A percentile compares a stretch with the other conserved stretches of the same genome.
These are phyloP conservation scores for Volvox reticuliferus DNA, from an alignment of 139 green algal species.

Conservation along the genomic window DNA sequence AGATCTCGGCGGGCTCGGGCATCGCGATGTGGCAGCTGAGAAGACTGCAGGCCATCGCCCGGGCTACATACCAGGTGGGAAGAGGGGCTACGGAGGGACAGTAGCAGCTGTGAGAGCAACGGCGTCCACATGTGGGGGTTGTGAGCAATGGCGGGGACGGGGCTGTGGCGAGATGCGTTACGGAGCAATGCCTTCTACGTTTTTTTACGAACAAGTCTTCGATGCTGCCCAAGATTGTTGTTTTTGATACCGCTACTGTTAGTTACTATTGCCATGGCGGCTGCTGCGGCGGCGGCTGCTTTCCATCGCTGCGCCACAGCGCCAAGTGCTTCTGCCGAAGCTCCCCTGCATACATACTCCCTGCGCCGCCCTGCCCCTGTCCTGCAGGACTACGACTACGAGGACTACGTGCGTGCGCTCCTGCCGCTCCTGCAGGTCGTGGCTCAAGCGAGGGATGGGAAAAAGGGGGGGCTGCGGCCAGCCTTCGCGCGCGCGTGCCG, in stretches of 20 bases:
- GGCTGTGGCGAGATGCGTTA: not conserved
- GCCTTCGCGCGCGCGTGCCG: no score
- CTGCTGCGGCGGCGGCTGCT: not conserved
- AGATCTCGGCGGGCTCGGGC: not conserved
- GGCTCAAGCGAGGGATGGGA: not conserved
- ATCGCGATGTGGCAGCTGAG: not conserved
- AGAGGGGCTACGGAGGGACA: no score
- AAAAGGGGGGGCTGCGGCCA: no score
- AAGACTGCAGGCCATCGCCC: not conserved
- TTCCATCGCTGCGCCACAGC: no score
- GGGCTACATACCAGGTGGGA: constrained; percentile 28
- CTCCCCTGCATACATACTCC: not conserved
- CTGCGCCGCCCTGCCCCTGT: not conserved
- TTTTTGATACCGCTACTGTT: not conserved
- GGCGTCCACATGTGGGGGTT: no score
- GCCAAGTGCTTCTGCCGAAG: not conserved
- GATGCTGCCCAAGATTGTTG: not conserved
- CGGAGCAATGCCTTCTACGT: not conserved
- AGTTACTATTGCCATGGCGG: not conserved
- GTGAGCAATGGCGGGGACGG: not conserved
- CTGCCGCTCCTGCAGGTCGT: constrained; percentile 36
- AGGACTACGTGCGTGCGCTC: not conserved
- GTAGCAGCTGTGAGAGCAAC: no score
- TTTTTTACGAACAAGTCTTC: not conserved
- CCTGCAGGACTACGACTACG: constrained; percentile 28